Evolutionary conservation across 73 alveolate species (phyloP), one percentile per base, ranked within the genome.

Genomic region (Paramecium caudatum): DNA sequence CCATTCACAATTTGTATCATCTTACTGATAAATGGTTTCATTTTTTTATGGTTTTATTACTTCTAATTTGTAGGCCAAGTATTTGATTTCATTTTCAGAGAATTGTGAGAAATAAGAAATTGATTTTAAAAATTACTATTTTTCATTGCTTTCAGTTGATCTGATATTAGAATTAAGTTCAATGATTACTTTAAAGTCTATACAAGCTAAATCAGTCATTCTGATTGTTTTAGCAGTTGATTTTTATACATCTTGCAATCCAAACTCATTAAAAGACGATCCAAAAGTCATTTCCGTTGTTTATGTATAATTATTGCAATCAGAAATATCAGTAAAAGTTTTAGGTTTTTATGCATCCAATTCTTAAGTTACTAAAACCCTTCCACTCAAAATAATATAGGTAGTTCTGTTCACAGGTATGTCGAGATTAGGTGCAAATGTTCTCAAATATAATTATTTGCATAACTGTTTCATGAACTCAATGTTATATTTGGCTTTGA

Each of bases 241-340:
- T 55, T 55, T 55, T 9, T 55, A 23, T 27, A 55, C 80, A 55
- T 55, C 80, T 10, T 55, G 7, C 30, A 55, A 23, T 0, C 80
- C 80, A 55, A 55, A 55, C 30, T 55, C 80, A 55, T 55, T 55
- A 23, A 55, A 55, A 55, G 80, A 55, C 30, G 23, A 55, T 21
- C 80, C 43, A 55, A 55, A 55, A 27, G 80, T 55, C 41, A 55
- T 55, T 55, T n/a, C n/a, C n/a, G n/a, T n/a, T n/a, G n/a, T n/a
- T 55, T 55, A 9, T 10, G 80, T 27, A 55, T 55, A 23, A 8
- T 55, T 4, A 27, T 55, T 19, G 1, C 10, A 10, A 55, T 55
- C 80, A 9, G 45, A 55, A 2, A 23, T 55, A 21, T 55, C 80
- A 2, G 21, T 55, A 5, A 55, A 55, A 7, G 80, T 55, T 25